A percentile compares a stretch with the other conserved stretches of the same genome.
Conservation (phyloP, 2,329 filamentous ascomycete species). For the Alternaria ethzedia region DNA sequence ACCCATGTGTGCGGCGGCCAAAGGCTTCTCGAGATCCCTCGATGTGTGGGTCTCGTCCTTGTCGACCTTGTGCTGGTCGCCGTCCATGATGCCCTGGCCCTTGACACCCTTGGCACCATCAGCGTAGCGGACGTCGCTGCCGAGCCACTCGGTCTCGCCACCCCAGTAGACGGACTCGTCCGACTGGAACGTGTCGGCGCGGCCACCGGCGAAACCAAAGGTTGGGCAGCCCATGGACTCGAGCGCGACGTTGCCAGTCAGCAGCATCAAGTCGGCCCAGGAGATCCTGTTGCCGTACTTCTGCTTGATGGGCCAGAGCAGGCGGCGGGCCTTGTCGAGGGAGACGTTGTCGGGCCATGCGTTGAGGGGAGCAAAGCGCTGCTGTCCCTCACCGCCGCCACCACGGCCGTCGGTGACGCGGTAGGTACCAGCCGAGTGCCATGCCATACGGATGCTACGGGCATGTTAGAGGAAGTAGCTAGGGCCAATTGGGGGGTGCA, state of each 20-base stretch:
- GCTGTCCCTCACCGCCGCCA: slow-evolving; percentile 75
- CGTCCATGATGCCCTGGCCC: slow-evolving; percentile 48
- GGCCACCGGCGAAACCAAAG: slow-evolving; percentile 76
- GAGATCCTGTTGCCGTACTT: slow-evolving; percentile 86
- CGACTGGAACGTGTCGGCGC: slow-evolving; percentile 74
- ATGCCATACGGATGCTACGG: slow-evolving; percentile 71
- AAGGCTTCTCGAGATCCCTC: slow-evolving; percentile 70
- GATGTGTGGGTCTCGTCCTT: slow-evolving; percentile 50
- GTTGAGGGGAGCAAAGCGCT: slow-evolving; percentile 81
- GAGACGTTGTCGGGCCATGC: slow-evolving; percentile 81
- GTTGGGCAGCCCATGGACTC: slow-evolving; percentile 78
- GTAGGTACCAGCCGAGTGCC: slow-evolving; percentile 82
- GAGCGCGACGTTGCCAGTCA: slow-evolving; percentile 77
- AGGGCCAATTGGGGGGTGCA: not conserved
- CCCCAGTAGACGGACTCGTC: slow-evolving; percentile 82
- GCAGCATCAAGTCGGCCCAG: slow-evolving; percentile 75
- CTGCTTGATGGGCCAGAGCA: slow-evolving; percentile 82
- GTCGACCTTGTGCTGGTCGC: slow-evolving; percentile 39
- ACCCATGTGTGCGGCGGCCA: slow-evolving; percentile 75
- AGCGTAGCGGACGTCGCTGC: slow-evolving; percentile 73
- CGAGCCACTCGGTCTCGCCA: slow-evolving; percentile 74
- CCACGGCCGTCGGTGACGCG: slow-evolving; percentile 77
- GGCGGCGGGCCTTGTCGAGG: slow-evolving; percentile 80
- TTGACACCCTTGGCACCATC: slow-evolving; percentile 57
- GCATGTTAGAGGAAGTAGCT: slow-evolving; percentile 7